These are phyloP conservation scores for Canavalia gladiata DNA, from an alignment of 306 rosid genomes.

Conservation along the genomic window DNA sequence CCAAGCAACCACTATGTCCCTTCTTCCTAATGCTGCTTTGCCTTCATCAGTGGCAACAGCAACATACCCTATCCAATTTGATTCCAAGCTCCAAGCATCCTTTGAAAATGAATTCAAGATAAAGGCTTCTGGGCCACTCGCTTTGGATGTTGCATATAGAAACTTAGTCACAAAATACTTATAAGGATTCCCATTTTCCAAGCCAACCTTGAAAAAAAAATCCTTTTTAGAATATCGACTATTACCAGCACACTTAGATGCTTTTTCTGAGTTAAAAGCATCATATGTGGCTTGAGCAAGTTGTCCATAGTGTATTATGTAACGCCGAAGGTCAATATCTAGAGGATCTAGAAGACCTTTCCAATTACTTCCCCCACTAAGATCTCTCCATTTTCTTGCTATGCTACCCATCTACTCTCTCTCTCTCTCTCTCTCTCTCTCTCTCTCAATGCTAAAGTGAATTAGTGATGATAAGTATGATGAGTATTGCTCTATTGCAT, in stretches of 20 bases:
- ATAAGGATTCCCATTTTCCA: slow-evolving; percentile 57
- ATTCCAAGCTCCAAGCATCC: slow-evolving; percentile 72
- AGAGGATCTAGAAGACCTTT: slow-evolving; percentile 68
- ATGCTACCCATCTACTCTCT: slow-evolving; percentile 34
- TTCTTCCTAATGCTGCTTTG: slow-evolving; percentile 66
- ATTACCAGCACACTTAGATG: slow-evolving; percentile 68
- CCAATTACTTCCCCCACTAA: slow-evolving; percentile 71
- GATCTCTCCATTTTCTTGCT: slow-evolving; percentile 45
- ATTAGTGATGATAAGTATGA: neutral
- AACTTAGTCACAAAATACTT: slow-evolving; percentile 69
- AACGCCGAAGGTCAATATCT: slow-evolving; percentile 69
- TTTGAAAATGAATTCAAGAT: slow-evolving; percentile 62
- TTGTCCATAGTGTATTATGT: slow-evolving; percentile 73
- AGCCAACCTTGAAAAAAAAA: slow-evolving; percentile 63
- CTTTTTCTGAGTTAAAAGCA: slow-evolving; percentile 65
- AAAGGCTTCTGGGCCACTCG: slow-evolving; percentile 60
- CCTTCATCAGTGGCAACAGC: slow-evolving; percentile 82
- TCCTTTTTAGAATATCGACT: slow-evolving; percentile 53
- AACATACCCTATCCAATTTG: slow-evolving; percentile 86
- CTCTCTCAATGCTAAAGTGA: neutral
- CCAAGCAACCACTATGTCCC: slow-evolving; percentile 87
- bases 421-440: too few species aligned
- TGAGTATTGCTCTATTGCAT: neutral
- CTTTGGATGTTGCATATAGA: slow-evolving; percentile 69
- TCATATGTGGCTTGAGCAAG: slow-evolving; percentile 76